phyloP scores from a whole-genome alignment of 2,329 filamentous ascomycete species.

The Rugonectria rugulosa region DNA sequence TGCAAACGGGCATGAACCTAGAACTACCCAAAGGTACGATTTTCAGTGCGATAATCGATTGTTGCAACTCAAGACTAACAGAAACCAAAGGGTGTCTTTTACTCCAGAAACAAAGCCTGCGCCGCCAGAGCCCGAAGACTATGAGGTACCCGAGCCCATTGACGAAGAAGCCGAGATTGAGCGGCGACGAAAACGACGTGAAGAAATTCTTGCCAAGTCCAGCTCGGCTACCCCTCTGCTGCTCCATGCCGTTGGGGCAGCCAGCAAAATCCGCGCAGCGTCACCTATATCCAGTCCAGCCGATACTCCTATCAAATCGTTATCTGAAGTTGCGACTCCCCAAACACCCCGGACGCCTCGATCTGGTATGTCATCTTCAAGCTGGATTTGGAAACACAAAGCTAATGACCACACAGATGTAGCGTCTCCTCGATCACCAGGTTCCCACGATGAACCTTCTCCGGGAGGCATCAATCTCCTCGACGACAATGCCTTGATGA shows the following conservation, averaged over 20 bases:
- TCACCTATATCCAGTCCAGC: slow-evolving; percentile 61
- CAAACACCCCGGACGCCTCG: slow-evolving; percentile 56
- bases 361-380: slow-evolving; percentile 51
- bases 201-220: slow-evolving; percentile 86
- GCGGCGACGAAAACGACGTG: slow-evolving; percentile 81
- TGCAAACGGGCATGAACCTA: slow-evolving; percentile 33
- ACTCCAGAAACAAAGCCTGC: slow-evolving; percentile 33
- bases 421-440: slow-evolving; percentile 52
- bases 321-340: slow-evolving; percentile 47
- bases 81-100: slow-evolving; percentile 16
- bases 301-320: slow-evolving; percentile 49
- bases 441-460: slow-evolving; percentile 60
- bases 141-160: slow-evolving; percentile 65
- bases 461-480: slow-evolving; percentile 68
- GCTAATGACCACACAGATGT: slow-evolving; percentile 43
- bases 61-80: slow-evolving; percentile 19
- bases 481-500: slow-evolving; percentile 73
- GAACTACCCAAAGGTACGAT: slow-evolving; percentile 29
- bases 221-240: slow-evolving; percentile 76
- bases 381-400: neutral
- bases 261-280: slow-evolving; percentile 61
- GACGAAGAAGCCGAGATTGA: slow-evolving; percentile 87
- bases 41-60: neutral
- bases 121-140: slow-evolving; percentile 49
- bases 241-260: slow-evolving; percentile 74